Percentiles rank a stretch among this genome's conserved stretches.
Conservation (phyloP, 1,139 yeast genomes). For the Sugiyamaella paludigena region DNA sequence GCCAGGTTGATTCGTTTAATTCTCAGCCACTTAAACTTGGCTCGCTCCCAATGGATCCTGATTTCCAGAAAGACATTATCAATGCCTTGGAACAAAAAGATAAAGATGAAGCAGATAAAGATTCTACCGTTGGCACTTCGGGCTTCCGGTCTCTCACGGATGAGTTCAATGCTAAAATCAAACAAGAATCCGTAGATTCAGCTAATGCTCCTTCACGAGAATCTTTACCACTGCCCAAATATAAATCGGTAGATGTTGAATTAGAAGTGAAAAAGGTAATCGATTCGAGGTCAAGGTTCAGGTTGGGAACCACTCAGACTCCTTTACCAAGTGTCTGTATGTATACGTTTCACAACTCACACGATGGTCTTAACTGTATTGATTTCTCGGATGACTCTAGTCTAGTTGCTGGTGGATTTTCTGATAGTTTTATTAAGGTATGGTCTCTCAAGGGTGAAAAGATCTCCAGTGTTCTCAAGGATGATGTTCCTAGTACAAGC, state of each 20-base stretch:
- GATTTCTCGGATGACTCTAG: conserved; percentile 87
- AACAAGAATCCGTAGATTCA: conserved; percentile 42
- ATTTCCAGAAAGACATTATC: conserved; percentile 78
- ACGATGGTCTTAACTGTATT: conserved; percentile 78
- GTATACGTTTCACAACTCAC: conserved; percentile 97
- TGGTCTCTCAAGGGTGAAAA: conserved; percentile 95
- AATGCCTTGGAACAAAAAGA: conserved; percentile 79
- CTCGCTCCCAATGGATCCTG: conserved; percentile 79
- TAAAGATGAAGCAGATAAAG: conserved; percentile 39
- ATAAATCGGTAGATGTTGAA: conserved; percentile 74
- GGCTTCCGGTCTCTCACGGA: conserved; percentile 46
- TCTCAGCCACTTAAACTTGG: conserved; percentile 78
- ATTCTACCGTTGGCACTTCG: conserved; percentile 16
- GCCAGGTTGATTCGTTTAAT: conserved; percentile 55
- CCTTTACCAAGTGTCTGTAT: conserved; percentile 92
- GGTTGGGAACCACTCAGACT: conserved; percentile 65
- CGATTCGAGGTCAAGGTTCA: conserved; percentile 75
- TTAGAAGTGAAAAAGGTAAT: conserved; percentile 73
- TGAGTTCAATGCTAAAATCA: conserved; percentile 45
- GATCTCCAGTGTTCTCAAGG: conserved; percentile 60
- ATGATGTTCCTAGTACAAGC: conserved; percentile 46
- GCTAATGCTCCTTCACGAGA: conserved; percentile 74
- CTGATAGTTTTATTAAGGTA: conserved; percentile 82
- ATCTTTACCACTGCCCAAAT: conserved; percentile 78
- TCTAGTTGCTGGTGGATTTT: conserved; percentile 89